These are phyloP conservation scores for Curvularia eragrostidis DNA, from an alignment of 2,329 filamentous ascomycete genomes.

Conservation along the genomic window DNA sequence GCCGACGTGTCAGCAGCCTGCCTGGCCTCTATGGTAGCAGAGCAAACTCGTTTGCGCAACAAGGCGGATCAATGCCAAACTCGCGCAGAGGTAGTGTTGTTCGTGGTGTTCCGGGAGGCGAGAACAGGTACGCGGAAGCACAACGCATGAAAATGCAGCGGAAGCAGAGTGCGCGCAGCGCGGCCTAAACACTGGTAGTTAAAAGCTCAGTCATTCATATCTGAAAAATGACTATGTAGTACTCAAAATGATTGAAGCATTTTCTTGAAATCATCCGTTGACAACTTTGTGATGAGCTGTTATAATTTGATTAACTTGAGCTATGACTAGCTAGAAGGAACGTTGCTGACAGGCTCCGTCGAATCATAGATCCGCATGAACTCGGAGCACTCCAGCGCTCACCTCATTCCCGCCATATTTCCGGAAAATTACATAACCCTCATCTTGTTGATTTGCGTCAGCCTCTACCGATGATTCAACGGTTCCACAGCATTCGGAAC, in stretches of 20 bases:
- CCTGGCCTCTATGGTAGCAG: constrained; percentile 43
- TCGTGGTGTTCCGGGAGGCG: constrained; percentile 25
- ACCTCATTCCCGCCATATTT: too few relatives aligned
- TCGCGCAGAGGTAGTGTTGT: constrained; percentile 42
- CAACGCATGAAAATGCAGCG: constrained; percentile 15
- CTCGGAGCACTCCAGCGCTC: too few relatives aligned
- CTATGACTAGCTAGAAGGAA: neutral
- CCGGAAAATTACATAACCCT: too few relatives aligned
- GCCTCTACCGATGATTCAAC: too few relatives aligned
- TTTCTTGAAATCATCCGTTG: neutral
- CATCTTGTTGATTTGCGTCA: too few relatives aligned
- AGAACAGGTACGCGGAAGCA: constrained; percentile 20
- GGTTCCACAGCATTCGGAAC: constrained; percentile 25
- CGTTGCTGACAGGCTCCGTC: neutral
- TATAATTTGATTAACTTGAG: neutral
- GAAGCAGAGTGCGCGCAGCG: constrained; percentile 11
- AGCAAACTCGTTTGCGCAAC: constrained; percentile 34
- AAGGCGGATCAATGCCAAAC: constrained; percentile 26
- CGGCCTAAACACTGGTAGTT: neutral
- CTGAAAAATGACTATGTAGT: neutral
- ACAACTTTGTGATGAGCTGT: neutral
- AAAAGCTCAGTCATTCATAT: neutral
- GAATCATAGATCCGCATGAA: too few relatives aligned
- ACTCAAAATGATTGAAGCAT: neutral
- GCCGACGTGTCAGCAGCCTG: constrained; percentile 41